Evolutionary conservation across 2,329 filamentous ascomycete species (phyloP), one percentile per base, ranked within the genome.

Genomic region (Colletotrichum echinochloae): DNA sequence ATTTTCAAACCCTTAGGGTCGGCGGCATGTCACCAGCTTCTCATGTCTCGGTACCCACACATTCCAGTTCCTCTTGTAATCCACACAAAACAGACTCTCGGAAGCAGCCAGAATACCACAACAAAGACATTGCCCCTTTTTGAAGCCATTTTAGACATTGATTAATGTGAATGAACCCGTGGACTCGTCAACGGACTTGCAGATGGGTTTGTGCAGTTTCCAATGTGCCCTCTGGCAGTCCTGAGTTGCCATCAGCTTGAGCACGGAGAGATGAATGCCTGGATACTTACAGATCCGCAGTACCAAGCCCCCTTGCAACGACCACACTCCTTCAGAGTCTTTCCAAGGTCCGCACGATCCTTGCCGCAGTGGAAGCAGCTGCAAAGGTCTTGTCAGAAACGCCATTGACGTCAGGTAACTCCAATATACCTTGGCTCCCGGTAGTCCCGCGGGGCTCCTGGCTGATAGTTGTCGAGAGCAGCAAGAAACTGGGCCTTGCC

Each of bases 281-380:
- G 9, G 26, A 1, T 12, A 61, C 56, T 62, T 7, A 76, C 73
- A 16, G 35, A 60, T n/a, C 73, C 55, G 52, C 75, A 75, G 51
- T 72, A 74, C 67, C 68, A 75, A 4, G 66, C 71, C 2, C 8
- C 9, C 11, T 74, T 52, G 60, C 74, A 76, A 23, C 49, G 39
- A 5, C 63, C 46, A 20, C 74, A 76, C 20, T 60, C 57, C 30
- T 37, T 48, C 1, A 54, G 65, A 4, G n/a, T 30, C 51, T 70
- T 69, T 26, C 70, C 66, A 20, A 44, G 63, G 28, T 75, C 74
- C 8, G 12, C 62, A 23, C 60, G 7, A 20, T 73, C 66, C 60
- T 75, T 76, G 8, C 76, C 74, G 56, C 75, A 76, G 6, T 66
- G 23, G 48, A 72, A 77, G 69, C 75, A 77, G 63, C 75, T 76